Conservation (phyloP, 257 asterid species). For the Solanum verrucosum region DNA sequence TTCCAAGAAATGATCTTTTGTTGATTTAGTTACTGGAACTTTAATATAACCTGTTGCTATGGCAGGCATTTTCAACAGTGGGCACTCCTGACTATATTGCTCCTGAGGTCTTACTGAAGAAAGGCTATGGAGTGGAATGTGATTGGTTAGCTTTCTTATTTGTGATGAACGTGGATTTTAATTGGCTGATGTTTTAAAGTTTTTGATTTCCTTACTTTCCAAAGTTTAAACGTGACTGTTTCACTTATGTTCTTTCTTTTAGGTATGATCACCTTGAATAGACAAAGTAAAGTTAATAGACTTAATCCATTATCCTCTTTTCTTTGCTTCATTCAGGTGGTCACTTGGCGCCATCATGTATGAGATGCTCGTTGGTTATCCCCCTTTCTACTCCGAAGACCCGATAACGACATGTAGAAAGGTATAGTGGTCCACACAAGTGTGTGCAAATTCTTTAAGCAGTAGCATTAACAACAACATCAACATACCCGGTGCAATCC, state of each 20-base stretch:
- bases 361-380: slow-evolving; percentile 91
- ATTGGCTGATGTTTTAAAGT: neutral
- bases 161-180: neutral
- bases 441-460: neutral
- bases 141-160: slow-evolving; percentile 57
- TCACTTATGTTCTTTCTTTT: neutral
- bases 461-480: neutral
- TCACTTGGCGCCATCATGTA: slow-evolving; percentile 86
- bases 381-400: slow-evolving; percentile 86
- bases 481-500: neutral
- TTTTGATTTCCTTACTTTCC: neutral
- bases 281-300: neutral
- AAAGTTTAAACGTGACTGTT: neutral
- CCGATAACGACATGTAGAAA: slow-evolving; percentile 79
- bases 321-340: slow-evolving; percentile 54
- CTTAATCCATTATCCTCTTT: neutral
- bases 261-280: neutral
- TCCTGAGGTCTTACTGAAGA: slow-evolving; percentile 77
- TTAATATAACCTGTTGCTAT: neutral
- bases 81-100: slow-evolving; percentile 98
- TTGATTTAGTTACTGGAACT: neutral
- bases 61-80: slow-evolving; percentile 89
- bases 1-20: neutral
- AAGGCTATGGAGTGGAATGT: slow-evolving; percentile 82
- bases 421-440: slow-evolving; percentile 20